These are phyloP conservation scores for Phytophthora tubulina DNA, from an alignment of 352 stramenopile genomes.

Conservation along the genomic window DNA sequence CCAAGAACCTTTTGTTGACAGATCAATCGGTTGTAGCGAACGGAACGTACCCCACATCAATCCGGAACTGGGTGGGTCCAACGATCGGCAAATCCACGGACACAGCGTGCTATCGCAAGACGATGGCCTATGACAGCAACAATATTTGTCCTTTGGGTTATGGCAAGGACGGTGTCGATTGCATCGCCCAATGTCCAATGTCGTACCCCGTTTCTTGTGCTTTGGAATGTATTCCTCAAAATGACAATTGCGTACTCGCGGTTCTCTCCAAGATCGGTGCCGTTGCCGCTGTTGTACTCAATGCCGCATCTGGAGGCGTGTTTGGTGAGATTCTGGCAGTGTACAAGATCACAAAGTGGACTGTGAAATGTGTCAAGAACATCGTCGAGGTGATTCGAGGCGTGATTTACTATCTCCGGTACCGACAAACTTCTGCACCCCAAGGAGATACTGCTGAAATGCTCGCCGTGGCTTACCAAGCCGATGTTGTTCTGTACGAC, in stretches of 20 bases:
- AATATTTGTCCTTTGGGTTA: not conserved
- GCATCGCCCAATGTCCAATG: not conserved
- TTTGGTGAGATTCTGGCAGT: not conserved
- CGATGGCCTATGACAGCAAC: constrained; percentile 5
- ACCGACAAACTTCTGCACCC: constrained; percentile 29
- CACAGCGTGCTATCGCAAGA: constrained; percentile 38
- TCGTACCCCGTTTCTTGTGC: not conserved
- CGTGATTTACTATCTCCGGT: constrained; percentile 33
- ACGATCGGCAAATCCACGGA: constrained; percentile 29
- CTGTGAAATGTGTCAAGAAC: constrained; percentile 10
- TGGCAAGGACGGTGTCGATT: not conserved
- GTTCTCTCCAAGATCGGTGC: not conserved
- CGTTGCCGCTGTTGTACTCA: not conserved
- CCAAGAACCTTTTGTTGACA: constrained; percentile 6
- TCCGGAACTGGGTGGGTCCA: constrained; percentile 37
- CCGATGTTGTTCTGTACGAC: constrained; percentile 34
- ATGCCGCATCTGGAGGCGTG: not conserved
- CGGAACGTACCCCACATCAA: constrained; percentile 30
- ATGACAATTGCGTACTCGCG: not conserved
- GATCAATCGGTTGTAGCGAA: constrained; percentile 28
- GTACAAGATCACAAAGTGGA: constrained; percentile 28
- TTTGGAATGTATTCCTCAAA: not conserved
- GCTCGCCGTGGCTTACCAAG: constrained; percentile 31
- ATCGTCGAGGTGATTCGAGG: constrained; percentile 25
- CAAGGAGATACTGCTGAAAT: constrained; percentile 25